Base-by-base conservation (phyloP, 179 eudicot genomes). In the Carnegiea gigantea region DNA sequence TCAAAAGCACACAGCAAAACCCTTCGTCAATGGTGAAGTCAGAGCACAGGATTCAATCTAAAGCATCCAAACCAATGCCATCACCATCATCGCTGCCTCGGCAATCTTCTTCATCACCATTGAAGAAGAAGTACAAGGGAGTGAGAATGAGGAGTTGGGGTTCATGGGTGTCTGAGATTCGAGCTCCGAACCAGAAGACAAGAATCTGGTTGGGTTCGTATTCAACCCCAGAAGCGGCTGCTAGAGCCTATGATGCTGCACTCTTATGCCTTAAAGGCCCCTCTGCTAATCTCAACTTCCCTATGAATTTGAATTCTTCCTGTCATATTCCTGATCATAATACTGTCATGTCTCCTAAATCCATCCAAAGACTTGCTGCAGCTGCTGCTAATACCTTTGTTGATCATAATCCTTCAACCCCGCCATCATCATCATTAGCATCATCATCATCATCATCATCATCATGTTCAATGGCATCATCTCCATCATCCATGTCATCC, bases 141-240 rank as follows among this genome's bases (percentile, higher is more conserved):
- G 73, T 70, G 2, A 70, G 73, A n/a, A 40, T 38, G 76, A 40
- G 53, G 11, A 73, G 76, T 13, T 38, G 76, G 76, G 76, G 76
- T 0, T 44, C 76, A 7, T 73, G 49, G 49, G 76, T 73, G 4
- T 73, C 76, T 73, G 76, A 73, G 18, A 44, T 44, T 17, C 43
- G 53, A 73, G 76, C 76, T n/a, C 96, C 96, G 4, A 90, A 89
- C 53, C 93, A 92, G 26, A 92, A 92, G 65, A 88, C 94, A 17
- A 85, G 93, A 67, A 92, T 92, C n/a, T 92, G 92, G 96, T 77
- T 92, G 11, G 96, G 96, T 54, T 92, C 96, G 0, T 91, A 89
- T 71, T 92, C 93, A 0, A 92, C 93, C 0, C 78, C 94, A 0
- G 94, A 92, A 72, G 96, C 92, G 13, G 94, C 92, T 20, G 96